A percentile compares a stretch with the other conserved stretches of the same genome.
phyloP scores from a whole-genome alignment of 2,329 filamentous ascomycete species.

The Cadophora luteo-olivacea region DNA sequence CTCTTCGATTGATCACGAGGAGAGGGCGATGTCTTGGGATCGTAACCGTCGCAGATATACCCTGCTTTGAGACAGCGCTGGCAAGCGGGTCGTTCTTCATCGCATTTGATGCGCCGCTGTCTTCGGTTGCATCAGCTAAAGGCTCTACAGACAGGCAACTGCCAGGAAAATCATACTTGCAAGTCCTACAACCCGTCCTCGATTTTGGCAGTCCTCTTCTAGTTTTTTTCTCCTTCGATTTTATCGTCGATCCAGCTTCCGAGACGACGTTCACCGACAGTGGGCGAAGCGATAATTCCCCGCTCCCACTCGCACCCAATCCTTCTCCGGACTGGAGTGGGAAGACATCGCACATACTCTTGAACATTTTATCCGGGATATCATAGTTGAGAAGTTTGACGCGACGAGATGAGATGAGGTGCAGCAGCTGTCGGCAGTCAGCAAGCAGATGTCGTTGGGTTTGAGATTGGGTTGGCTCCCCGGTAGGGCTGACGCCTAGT shows the following conservation, averaged over 20 bases:
- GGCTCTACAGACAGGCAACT: no score
- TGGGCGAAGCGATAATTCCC: background rate
- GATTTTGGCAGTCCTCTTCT: background rate
- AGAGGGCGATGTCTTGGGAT: background rate
- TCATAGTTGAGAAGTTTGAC: background rate
- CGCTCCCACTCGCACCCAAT: background rate
- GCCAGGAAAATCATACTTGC: background rate
- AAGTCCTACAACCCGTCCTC: background rate
- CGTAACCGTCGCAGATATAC: background rate
- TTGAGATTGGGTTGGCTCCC: background rate
- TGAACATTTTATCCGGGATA: background rate
- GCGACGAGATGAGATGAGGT: no score
- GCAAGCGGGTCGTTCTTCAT: background rate
- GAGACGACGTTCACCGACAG: background rate
- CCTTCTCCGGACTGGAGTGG: background rate
- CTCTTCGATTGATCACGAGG: background rate
- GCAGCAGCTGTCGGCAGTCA: background rate
- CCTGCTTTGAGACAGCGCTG: background rate
- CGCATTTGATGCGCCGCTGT: slow-evolving; percentile 1
- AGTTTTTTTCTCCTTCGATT: background rate
- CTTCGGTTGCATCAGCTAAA: background rate
- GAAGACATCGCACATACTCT: background rate
- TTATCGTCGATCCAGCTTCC: background rate
- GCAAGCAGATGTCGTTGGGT: background rate
- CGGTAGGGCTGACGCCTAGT: no score